Conservation (phyloP, 768 basidiomycete genomes). For the Piloderma croceum region DNA sequence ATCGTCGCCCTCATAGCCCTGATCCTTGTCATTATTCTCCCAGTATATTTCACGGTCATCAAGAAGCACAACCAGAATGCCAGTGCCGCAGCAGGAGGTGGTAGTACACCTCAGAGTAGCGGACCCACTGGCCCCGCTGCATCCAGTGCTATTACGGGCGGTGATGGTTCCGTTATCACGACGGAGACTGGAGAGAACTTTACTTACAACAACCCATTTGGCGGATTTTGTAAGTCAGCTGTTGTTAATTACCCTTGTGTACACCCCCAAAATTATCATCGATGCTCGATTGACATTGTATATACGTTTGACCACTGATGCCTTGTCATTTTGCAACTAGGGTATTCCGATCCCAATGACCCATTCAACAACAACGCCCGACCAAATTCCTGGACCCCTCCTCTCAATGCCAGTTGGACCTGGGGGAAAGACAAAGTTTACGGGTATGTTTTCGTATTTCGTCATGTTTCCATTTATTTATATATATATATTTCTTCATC, state of each 20-base stretch:
- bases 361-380: slow-evolving; percentile 73
- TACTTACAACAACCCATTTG: slow-evolving; percentile 73
- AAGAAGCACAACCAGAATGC: slow-evolving; percentile 16
- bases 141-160: slow-evolving; percentile 43
- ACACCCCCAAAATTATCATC: neutral
- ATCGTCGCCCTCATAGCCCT: slow-evolving; percentile 22
- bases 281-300: slow-evolving; percentile 4
- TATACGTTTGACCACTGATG: neutral
- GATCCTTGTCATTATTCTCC: slow-evolving; percentile 31
- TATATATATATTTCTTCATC: slow-evolving; percentile 1
- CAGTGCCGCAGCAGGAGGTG: slow-evolving; percentile 1
- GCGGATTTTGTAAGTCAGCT: slow-evolving; percentile 56
- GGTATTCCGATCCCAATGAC: slow-evolving; percentile 61
- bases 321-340: slow-evolving; percentile 26
- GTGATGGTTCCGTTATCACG: slow-evolving; percentile 63
- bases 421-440: slow-evolving; percentile 57
- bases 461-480: slow-evolving; percentile 1
- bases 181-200: slow-evolving; percentile 66
- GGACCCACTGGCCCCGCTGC: no score
- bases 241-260: neutral
- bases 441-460: slow-evolving; percentile 30
- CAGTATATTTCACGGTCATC: slow-evolving; percentile 29
- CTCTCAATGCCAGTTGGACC: slow-evolving; percentile 70
- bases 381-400: slow-evolving; percentile 76
- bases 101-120: slow-evolving; percentile 4